Evolutionary conservation across 2,329 filamentous ascomycete species (phyloP), one percentile per base, ranked within the genome.

Genomic region (Dactylella cylindrospora): DNA sequence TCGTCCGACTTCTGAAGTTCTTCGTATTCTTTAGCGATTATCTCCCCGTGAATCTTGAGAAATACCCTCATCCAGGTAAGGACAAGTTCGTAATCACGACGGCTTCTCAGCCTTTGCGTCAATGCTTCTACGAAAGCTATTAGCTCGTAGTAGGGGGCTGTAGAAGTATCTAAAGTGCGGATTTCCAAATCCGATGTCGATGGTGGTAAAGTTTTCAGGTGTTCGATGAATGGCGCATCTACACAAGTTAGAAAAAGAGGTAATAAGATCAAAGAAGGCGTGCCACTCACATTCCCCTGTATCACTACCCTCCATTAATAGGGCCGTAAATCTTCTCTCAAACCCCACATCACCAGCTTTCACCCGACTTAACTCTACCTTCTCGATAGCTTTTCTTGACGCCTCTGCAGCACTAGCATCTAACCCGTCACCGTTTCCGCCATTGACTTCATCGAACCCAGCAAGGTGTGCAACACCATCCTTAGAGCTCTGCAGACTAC

Each of bases 61-160:
- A 97, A 95, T 1, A 97, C 91, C 1, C 86, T 84, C 90, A 98
- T 97, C 91, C 93, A 98, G 0, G 90, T 89, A 73, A 97, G 90
- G 12, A 89, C 86, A 31, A 98, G 79, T 74, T 98, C 93, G 73
- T 95, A 98, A 72, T 97, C 93, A 40, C 81, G 81, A 66, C 84
- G 83, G 44, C 81, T 77, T 35, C 76, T 74, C 46, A 97, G 76
- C 9, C 86, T 79, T 49, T 76, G 78, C 0, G 88, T 94, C 52
- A 98, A 74, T 1, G 90, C 90, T n/a, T 76, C 73, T 45, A 97
- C 84, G 70, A 98, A 98, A 47, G 83, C 78, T 0, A 84, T 76
- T 13, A 95, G 76, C 73, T 97, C 93, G 55, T 85, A 82, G 64
- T 81, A 74, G 61, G 78, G 70, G 7, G 39, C 39, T 7, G 49